A percentile compares a stretch with the other conserved stretches of the same genome.
Evolutionary conservation across 306 rosid species (phyloP).

Genomic region (Ammopiptanthus mongolicus): DNA sequence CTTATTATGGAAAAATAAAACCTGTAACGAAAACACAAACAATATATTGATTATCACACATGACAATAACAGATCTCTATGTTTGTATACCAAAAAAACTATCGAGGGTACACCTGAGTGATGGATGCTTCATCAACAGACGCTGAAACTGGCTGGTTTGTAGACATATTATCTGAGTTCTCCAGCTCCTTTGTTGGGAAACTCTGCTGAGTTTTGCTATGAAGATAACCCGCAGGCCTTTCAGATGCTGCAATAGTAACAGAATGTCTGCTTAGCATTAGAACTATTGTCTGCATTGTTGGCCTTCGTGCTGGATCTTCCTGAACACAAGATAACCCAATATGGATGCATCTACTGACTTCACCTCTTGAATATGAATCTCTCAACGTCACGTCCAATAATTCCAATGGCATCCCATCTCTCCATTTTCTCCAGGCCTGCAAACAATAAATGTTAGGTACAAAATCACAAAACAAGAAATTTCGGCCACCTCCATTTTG

Average conservation of each 20-base stretch:
- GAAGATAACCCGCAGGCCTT: slow-evolving; percentile 28
- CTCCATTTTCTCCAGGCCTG: slow-evolving; percentile 50
- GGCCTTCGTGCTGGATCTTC: slow-evolving; percentile 45
- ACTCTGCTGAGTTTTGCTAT: neutral
- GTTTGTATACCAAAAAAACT: neutral
- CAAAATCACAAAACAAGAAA: neutral
- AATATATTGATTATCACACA: neutral
- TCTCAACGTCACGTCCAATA: slow-evolving; percentile 33
- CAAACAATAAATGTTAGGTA: neutral
- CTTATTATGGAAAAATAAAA: neutral
- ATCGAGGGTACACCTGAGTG: slow-evolving; percentile 22
- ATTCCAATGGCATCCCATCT: slow-evolving; percentile 27
- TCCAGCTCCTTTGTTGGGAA: neutral
- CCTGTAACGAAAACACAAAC: too few species aligned
- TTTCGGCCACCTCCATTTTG: too few species aligned
- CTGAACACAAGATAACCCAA: slow-evolving; percentile 52
- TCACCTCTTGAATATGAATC: slow-evolving; percentile 28
- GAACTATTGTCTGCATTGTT: slow-evolving; percentile 40
- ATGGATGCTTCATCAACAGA: slow-evolving; percentile 22
- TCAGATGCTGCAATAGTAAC: slow-evolving; percentile 23
- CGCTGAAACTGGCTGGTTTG: neutral
- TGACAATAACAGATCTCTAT: neutral
- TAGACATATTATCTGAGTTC: neutral
- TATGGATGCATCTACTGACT: slow-evolving; percentile 48
- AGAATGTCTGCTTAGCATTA: slow-evolving; percentile 40